These are phyloP conservation scores for Dendrobium nobile DNA, from an alignment of 106 monocot species.

Conservation along the genomic window DNA sequence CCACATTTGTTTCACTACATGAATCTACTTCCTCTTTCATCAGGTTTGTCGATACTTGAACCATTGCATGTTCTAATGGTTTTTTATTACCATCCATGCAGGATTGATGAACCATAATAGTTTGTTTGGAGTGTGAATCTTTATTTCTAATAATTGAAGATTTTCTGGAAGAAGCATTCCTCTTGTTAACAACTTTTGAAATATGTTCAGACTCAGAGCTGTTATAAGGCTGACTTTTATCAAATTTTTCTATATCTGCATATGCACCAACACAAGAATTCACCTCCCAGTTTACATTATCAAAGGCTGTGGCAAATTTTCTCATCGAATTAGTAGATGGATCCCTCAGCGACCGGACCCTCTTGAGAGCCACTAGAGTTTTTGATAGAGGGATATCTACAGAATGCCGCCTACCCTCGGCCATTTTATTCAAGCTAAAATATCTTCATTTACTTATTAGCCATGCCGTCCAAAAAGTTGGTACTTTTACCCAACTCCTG, in stretches of 20 bases:
- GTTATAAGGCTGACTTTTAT: constrained; percentile 21
- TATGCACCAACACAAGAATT: constrained; percentile 30
- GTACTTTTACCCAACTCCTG: not conserved
- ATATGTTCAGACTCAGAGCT: constrained; percentile 28
- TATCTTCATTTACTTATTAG: not conserved
- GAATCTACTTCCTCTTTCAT: constrained; percentile 65
- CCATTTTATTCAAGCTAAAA: constrained; percentile 26
- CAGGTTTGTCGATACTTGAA: constrained; percentile 4
- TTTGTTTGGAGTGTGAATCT: constrained; percentile 17
- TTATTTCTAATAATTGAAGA: constrained; percentile 28
- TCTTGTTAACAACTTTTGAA: constrained; percentile 16
- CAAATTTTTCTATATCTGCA: constrained; percentile 9
- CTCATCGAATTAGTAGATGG: constrained; percentile 74
- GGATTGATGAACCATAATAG: constrained; percentile 20
- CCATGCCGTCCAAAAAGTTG: not conserved
- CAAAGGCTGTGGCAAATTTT: constrained; percentile 38
- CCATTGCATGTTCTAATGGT: constrained; percentile 16
- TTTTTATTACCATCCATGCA: constrained; percentile 13
- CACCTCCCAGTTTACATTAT: constrained; percentile 47
- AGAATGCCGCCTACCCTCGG: constrained; percentile 66
- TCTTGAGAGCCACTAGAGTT: constrained; percentile 79
- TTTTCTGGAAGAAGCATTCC: constrained; percentile 17
- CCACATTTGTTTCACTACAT: constrained; percentile 19
- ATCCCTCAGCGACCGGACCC: constrained; percentile 84
- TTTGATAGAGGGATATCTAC: constrained; percentile 80